Conservation (phyloP, 805 yeast genomes). For the Schwanniomyces sp. region DNA sequence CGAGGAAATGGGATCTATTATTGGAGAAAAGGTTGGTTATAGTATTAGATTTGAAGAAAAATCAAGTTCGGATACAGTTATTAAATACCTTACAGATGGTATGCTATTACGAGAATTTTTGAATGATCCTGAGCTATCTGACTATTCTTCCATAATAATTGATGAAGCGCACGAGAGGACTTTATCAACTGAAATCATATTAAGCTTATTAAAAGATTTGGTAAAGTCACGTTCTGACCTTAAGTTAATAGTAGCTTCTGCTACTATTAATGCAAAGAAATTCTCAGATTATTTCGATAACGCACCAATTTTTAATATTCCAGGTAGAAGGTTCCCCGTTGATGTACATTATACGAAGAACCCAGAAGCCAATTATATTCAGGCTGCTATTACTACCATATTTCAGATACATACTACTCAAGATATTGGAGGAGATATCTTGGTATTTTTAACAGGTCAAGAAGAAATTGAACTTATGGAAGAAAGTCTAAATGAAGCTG, state of each 20-base stretch:
- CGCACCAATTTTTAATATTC: constrained; percentile 86
- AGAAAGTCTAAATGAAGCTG: constrained; percentile 67
- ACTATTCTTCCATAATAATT: constrained; percentile 82
- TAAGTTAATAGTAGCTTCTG: constrained; percentile 81
- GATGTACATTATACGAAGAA: constrained; percentile 78
- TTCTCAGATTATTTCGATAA: constrained; percentile 78
- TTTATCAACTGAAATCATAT: constrained; percentile 78
- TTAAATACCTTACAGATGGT: constrained; percentile 96
- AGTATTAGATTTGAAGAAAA: constrained; percentile 84
- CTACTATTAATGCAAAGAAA: constrained; percentile 88
- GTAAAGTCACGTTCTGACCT: constrained; percentile 64
- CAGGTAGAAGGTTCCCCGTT: constrained; percentile 93
- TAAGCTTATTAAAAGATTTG: constrained; percentile 79
- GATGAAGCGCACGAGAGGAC: constrained; percentile 99
- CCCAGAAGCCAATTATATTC: constrained; percentile 89
- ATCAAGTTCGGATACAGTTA: constrained; percentile 59
- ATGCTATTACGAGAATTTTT: constrained; percentile 85
- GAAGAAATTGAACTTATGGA: constrained; percentile 89
- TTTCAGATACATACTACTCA: constrained; percentile 77
- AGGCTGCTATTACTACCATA: constrained; percentile 85
- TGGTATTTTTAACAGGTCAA: constrained; percentile 93
- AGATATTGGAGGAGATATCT: constrained; percentile 76
- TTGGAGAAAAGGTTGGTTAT: constrained; percentile 92
- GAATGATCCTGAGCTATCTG: constrained; percentile 65
- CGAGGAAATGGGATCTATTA: constrained; percentile 74